These are phyloP conservation scores for Takashimella koratensis DNA, from an alignment of 1,284 basidiomycete genomes.

Conservation along the genomic window DNA sequence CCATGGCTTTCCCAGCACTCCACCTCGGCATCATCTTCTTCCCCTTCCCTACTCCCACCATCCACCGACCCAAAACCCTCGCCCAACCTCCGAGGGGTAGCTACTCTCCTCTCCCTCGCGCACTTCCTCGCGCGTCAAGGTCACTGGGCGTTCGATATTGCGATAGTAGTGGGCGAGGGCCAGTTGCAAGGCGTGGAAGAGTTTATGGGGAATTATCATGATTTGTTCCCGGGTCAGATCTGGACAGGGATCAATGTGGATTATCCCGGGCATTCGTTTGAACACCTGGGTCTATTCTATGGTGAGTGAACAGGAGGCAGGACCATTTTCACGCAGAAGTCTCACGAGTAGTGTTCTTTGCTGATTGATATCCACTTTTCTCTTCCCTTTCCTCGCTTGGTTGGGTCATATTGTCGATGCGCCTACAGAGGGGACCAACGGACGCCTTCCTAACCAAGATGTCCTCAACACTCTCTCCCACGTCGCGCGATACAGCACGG, in stretches of 20 bases:
- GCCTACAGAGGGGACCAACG: conserved; percentile 84
- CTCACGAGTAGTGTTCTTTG: too few relatives aligned
- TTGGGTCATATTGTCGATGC: too few relatives aligned
- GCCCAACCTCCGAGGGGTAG: conserved; percentile 77
- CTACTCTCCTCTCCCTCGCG: conserved; percentile 76
- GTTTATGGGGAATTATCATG: conserved; percentile 82
- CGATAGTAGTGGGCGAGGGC: conserved; percentile 86
- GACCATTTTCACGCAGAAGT: too few relatives aligned
- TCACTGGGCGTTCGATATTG: conserved; percentile 88
- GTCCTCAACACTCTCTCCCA: conserved; percentile 76
- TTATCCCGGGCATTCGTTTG: conserved; percentile 95
- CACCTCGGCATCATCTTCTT: neutral
- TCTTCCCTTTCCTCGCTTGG: conserved; percentile 1
- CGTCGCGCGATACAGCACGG: conserved; percentile 67
- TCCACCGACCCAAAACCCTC: neutral
- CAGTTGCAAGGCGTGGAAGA: conserved; percentile 89
- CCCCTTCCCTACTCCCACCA: too few relatives aligned
- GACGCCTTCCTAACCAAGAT: conserved; percentile 93
- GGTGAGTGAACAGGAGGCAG: conserved; percentile 61
- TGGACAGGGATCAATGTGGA: conserved; percentile 96
- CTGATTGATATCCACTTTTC: neutral
- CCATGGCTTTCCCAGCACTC: neutral
- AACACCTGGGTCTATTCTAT: conserved; percentile 84
- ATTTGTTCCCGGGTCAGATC: conserved; percentile 69
- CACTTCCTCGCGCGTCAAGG: conserved; percentile 78